Evolutionary conservation across 768 basidiomycete species (phyloP), one percentile per base, ranked within the genome.

Genomic region (Pisolithus albus): DNA sequence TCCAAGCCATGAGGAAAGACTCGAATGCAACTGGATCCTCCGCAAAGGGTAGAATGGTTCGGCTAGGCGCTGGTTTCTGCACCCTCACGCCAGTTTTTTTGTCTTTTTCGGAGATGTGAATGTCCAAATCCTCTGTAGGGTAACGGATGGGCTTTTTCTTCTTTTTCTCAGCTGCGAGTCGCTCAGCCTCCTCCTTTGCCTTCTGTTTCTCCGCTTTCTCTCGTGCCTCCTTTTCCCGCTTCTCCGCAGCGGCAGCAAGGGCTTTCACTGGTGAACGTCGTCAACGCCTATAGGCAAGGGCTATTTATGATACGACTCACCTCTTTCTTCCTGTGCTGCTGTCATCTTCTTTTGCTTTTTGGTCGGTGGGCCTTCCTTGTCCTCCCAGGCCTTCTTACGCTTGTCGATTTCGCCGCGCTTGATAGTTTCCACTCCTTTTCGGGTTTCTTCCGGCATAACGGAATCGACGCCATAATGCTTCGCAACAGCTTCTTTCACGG

Each of bases 321-420:
- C 83, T 73, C 79, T 82, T 67, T 86, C 86, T 66, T 87, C 86
- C 58, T 85, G 83, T 52, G 80, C 83, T 40, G 79, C 77, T 4
- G 81, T 81, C 76, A 80, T 66, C 67, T 87, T 89, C 71, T 86
- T 90, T 60, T 86, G 86, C 62, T 86, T 89, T 70, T 92, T 91
- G 28, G 77, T 75, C 7, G 85, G 84, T 19, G 85, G 86, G 6
- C 83, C 86, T 59, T 91, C 89, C 68, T 89, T 90, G 52, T 90
- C 88, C 62, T 88, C 88, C 86, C 88, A 89, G 1, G 81, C 82
- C 67, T 92, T 88, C 75, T 92, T 94, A 56, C 93, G 76, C 70
- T 95, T 96, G 68, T 93, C 90, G 42, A 91, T 87, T 70, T 94
- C 92, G 38, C 83, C 84, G 57, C 87, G 88, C 70, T 89, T 88